Conservation (phyloP, 495 filamentous ascomycete genomes). For the Xylaria telfairii region DNA sequence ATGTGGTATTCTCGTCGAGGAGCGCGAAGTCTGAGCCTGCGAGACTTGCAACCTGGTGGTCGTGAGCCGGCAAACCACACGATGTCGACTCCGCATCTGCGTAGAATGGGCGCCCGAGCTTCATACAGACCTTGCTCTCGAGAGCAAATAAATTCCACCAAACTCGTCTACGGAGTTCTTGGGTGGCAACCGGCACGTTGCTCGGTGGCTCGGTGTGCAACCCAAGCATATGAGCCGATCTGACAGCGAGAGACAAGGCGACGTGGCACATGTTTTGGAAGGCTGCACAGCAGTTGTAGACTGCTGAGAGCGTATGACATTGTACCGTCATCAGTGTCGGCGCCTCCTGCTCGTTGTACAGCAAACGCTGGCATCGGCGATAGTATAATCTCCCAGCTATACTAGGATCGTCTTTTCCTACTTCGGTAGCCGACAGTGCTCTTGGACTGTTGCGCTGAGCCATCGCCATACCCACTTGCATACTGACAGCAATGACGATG, state of each 20-base stretch:
- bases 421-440: constrained; percentile 22
- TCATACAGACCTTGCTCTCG: constrained; percentile 57
- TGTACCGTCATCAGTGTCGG: constrained; percentile 59
- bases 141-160: constrained; percentile 60
- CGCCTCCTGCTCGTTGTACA: constrained; percentile 55
- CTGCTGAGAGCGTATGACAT: constrained; percentile 51
- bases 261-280: constrained; percentile 59
- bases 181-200: constrained; percentile 41
- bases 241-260: constrained; percentile 48
- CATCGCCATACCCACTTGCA: constrained; percentile 55
- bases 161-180: constrained; percentile 53
- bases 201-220: constrained; percentile 56
- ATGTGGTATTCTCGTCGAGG: constrained; percentile 47
- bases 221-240: constrained; percentile 58
- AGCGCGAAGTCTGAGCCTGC: constrained; percentile 49
- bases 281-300: constrained; percentile 54
- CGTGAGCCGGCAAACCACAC: constrained; percentile 48
- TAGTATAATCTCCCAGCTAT: constrained; percentile 54
- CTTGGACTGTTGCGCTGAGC: constrained; percentile 33
- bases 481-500: constrained; percentile 60
- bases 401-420: constrained; percentile 44
- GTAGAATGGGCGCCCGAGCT: constrained; percentile 58
- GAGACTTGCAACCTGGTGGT: constrained; percentile 39
- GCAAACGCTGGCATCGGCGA: constrained; percentile 52
- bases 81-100: constrained; percentile 41